Conservation (phyloP, 2,329 filamentous ascomycete genomes). For the Curvularia hawaiiensis region DNA sequence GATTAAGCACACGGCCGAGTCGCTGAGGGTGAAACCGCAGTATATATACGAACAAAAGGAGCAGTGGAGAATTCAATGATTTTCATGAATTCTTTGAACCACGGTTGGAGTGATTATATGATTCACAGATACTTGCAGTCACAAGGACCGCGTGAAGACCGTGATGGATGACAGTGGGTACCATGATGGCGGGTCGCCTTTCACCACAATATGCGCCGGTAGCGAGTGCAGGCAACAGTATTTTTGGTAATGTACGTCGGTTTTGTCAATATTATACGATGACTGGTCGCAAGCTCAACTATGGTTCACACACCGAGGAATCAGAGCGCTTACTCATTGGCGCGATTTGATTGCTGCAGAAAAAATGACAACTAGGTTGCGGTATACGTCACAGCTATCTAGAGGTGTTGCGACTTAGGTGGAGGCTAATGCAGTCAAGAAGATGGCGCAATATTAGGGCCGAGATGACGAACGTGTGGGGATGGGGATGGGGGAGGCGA, state of each 20-base stretch:
- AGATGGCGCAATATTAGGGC: constrained; percentile 15
- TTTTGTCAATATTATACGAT: neutral
- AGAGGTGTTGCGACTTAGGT: neutral
- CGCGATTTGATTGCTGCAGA: constrained; percentile 1
- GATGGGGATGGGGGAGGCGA: neutral
- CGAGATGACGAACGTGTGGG: constrained; percentile 10
- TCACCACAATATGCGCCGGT: neutral
- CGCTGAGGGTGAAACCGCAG: neutral
- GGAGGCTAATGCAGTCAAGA: constrained; percentile 5
- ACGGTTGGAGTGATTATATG: neutral
- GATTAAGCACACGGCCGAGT: neutral
- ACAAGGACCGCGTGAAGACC: constrained; percentile 26
- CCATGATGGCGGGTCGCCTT: constrained; percentile 30
- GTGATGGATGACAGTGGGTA: constrained; percentile 33
- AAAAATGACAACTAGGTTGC: neutral
- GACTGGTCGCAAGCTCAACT: constrained; percentile 5
- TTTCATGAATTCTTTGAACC: neutral
- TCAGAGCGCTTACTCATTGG: neutral
- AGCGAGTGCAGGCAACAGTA: neutral
- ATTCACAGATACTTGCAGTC: constrained; percentile 4
- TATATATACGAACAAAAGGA: constrained; percentile 8
- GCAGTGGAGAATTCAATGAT: neutral
- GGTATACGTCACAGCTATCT: neutral
- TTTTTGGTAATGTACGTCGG: too few relatives aligned
- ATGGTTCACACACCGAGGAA: neutral